Percentiles rank a stretch among this genome's conserved stretches.
These are phyloP conservation scores for Aristolochia contorta DNA, from an alignment of 164 flowering plant genomes.

Conservation along the genomic window DNA sequence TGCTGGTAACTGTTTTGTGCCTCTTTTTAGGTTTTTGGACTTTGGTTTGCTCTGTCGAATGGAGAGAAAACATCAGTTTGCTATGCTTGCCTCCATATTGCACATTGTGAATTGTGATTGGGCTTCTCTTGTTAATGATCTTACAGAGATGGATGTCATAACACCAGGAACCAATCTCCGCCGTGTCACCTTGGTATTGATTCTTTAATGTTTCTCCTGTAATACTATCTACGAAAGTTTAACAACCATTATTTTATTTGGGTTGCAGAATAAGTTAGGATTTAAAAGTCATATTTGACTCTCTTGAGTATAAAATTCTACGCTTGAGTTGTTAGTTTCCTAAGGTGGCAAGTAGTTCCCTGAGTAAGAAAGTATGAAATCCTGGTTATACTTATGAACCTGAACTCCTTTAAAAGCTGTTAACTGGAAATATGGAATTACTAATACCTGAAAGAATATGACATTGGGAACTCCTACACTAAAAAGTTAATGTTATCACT, in stretches of 20 bases:
- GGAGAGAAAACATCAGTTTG: slow-evolving; percentile 85
- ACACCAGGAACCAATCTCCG: slow-evolving; percentile 65
- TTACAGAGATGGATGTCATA: slow-evolving; percentile 78
- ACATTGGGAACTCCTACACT: too few relatives aligned
- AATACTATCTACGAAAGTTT: not conserved
- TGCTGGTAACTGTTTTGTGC: not conserved
- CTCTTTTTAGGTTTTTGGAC: slow-evolving; percentile 67
- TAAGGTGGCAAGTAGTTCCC: not conserved
- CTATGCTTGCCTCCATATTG: slow-evolving; percentile 88
- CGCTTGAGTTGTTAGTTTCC: not conserved
- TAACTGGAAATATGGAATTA: too few relatives aligned
- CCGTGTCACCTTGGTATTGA: slow-evolving; percentile 69
- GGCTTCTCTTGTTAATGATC: slow-evolving; percentile 69
- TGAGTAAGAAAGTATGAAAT: not conserved
- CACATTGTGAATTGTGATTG: slow-evolving; percentile 95
- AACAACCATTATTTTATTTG: not conserved
- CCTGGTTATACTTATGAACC: too few relatives aligned
- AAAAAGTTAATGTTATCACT: too few relatives aligned
- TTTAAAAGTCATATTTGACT: too few relatives aligned
- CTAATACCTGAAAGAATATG: too few relatives aligned
- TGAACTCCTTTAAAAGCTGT: too few relatives aligned
- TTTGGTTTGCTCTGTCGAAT: slow-evolving; percentile 93
- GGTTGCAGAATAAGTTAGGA: too few relatives aligned
- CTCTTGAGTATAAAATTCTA: not conserved
- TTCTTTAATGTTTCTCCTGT: slow-evolving; percentile 5